Conservation (phyloP, 768 basidiomycete species). For the Naganishia vaughanmartiniae region DNA sequence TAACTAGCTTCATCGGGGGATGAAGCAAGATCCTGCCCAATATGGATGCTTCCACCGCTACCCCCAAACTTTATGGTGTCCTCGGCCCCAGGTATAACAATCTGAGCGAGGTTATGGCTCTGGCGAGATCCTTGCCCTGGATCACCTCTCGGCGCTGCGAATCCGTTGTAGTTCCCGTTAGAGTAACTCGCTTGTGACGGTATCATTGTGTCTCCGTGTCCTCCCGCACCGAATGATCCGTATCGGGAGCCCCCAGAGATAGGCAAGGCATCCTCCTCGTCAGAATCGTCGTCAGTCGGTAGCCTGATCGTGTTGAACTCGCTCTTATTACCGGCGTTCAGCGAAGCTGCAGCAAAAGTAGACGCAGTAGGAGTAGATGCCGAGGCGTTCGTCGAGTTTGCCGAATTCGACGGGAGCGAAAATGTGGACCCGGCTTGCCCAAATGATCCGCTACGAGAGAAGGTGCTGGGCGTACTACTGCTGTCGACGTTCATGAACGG, state of each 20-base stretch:
- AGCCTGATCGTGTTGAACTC: slow-evolving; percentile 27
- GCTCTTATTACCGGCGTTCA: not conserved
- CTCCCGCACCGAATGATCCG: not conserved
- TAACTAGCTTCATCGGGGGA: slow-evolving; percentile 4
- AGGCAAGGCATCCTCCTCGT: slow-evolving; percentile 22
- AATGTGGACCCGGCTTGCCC: slow-evolving; percentile 1
- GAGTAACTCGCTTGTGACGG: not conserved
- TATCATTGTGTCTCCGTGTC: not conserved
- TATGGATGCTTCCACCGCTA: not conserved
- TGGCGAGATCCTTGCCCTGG: not conserved
- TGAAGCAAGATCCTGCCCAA: not conserved
- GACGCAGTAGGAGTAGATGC: slow-evolving; percentile 16
- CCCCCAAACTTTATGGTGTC: slow-evolving; percentile 12
- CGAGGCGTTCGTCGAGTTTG: slow-evolving; percentile 12
- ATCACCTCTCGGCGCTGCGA: not conserved
- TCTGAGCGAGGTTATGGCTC: slow-evolving; percentile 18
- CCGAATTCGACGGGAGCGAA: not conserved
- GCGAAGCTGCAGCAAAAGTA: not conserved
- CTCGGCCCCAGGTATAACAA: slow-evolving; percentile 2
- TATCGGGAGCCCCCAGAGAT: not conserved
- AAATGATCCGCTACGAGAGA: slow-evolving; percentile 5
- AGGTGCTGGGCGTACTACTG: not conserved
- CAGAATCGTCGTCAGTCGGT: slow-evolving; percentile 26
- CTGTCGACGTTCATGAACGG: slow-evolving; percentile 5
- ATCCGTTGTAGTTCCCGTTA: too few species aligned